Conservation (phyloP, 2,329 filamentous ascomycete species). For the Calonectria montana region DNA sequence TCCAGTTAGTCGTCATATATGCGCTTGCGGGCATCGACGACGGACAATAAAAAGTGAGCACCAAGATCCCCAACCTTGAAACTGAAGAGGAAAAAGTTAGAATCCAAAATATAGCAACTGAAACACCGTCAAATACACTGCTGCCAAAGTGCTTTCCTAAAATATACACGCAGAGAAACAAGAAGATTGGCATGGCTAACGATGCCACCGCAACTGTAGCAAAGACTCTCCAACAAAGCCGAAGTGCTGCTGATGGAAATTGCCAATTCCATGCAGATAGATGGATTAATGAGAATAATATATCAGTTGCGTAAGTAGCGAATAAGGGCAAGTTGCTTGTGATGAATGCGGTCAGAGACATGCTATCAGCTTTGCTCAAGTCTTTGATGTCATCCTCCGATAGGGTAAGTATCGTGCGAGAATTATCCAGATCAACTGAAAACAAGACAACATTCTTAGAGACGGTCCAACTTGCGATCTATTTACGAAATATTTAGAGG, state of each 20-base stretch:
- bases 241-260: not conserved
- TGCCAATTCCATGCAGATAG: slow-evolving; percentile 4
- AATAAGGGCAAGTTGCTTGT: not conserved
- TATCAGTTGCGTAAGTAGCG: not conserved
- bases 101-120: too few relatives aligned
- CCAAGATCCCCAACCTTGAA: not conserved
- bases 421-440: not conserved
- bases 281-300: not conserved
- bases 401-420: not conserved
- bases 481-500: too few relatives aligned
- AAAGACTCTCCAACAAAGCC: not conserved
- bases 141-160: too few relatives aligned
- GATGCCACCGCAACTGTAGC: not conserved
- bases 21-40: not conserved
- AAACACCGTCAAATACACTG: too few relatives aligned
- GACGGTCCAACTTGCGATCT: too few relatives aligned
- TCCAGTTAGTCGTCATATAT: not conserved
- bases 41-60: not conserved
- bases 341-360: not conserved
- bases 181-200: not conserved
- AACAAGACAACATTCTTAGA: too few relatives aligned
- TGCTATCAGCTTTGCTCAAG: not conserved
- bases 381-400: not conserved
- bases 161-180: too few relatives aligned
- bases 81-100: not conserved